Evolutionary conservation across 2,329 filamentous ascomycete genomes (phyloP).

Genomic region (Microsporum audouinii): DNA sequence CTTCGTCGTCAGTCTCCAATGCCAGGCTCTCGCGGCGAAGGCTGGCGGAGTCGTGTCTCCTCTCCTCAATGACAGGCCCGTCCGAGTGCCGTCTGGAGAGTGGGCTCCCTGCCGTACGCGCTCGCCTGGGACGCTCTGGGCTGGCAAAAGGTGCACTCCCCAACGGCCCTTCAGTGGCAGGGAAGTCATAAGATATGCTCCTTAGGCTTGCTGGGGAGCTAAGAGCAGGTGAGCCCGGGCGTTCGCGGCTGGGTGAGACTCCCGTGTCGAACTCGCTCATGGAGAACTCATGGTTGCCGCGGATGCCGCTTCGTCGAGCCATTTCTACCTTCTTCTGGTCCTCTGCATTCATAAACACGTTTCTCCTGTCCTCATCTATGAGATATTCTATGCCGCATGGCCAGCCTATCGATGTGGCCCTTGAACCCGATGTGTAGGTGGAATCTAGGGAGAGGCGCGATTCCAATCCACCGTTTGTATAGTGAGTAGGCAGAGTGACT

Average conservation of each 20-base stretch:
- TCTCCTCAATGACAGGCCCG: slow-evolving; percentile 8
- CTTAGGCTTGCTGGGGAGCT: not conserved
- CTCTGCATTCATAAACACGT: slow-evolving; percentile 57
- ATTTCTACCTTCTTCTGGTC: slow-evolving; percentile 63
- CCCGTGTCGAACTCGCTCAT: not conserved
- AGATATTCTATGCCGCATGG: slow-evolving; percentile 65
- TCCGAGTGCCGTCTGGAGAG: not conserved
- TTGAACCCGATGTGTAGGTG: slow-evolving; percentile 45
- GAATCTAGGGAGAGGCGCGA: slow-evolving; percentile 57
- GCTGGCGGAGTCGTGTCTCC: slow-evolving; percentile 17
- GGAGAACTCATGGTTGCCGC: not conserved
- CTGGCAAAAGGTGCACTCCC: slow-evolving; percentile 20
- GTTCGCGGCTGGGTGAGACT: not conserved
- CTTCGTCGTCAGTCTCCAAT: slow-evolving; percentile 10
- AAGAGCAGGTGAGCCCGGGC: not conserved
- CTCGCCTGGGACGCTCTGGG: slow-evolving; percentile 20
- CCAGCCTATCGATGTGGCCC: slow-evolving; percentile 48
- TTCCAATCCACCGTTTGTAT: slow-evolving; percentile 39
- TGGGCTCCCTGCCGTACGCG: slow-evolving; percentile 5
- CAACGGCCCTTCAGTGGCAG: slow-evolving; percentile 23
- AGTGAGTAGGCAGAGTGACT: slow-evolving; percentile 43
- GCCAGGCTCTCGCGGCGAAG: not conserved
- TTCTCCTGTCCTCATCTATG: slow-evolving; percentile 52
- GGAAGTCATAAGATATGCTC: slow-evolving; percentile 3
- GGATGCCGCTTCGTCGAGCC: slow-evolving; percentile 39